These are phyloP conservation scores for Geotrichum klebahnii DNA, from an alignment of 1,139 yeast genomes.

Conservation along the genomic window DNA sequence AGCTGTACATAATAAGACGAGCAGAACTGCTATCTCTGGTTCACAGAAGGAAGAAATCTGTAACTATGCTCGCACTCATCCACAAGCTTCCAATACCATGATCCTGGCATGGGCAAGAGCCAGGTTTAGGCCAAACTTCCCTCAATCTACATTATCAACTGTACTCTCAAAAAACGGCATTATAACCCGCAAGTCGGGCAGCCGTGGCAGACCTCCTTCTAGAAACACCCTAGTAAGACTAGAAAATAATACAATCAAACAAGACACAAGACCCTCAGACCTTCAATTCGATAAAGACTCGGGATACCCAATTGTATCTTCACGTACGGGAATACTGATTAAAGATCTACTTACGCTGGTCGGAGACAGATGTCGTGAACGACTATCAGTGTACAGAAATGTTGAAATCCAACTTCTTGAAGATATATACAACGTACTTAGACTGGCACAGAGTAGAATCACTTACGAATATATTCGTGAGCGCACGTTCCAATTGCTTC, in stretches of 20 bases:
- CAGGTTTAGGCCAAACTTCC: conserved; percentile 2
- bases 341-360: conserved; percentile 1
- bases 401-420: background rate
- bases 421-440: background rate
- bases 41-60: conserved; percentile 3
- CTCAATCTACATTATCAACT: conserved; percentile 13
- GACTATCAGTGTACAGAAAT: background rate
- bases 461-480: background rate
- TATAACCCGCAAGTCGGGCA: conserved; percentile 1
- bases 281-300: background rate
- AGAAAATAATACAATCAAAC: background rate
- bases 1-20: too few relatives aligned
- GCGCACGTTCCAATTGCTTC: background rate
- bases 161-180: conserved; percentile 4
- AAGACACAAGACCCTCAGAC: background rate
- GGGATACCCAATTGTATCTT: background rate
- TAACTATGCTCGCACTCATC: conserved; percentile 1
- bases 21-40: conserved; percentile 5
- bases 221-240: background rate
- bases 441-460: background rate
- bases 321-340: background rate
- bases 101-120: conserved; percentile 7
- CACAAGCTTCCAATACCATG: background rate
- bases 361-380: background rate
- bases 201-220: conserved; percentile 7